phyloP scores from a whole-genome alignment of 345 rosid genomes.

The Cardamine chenopodiifolia region DNA sequence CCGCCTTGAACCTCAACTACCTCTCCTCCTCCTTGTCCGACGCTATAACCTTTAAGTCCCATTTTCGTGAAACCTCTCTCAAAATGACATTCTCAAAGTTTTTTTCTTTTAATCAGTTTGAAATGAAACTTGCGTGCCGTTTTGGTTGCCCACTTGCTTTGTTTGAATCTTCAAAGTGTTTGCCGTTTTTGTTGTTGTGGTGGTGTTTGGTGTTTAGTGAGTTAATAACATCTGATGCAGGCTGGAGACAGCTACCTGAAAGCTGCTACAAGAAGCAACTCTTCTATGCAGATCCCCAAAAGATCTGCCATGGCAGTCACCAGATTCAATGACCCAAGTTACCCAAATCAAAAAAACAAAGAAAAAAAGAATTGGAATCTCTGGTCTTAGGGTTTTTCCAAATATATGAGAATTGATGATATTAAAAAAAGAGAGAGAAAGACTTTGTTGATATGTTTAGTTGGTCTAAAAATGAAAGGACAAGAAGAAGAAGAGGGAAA shows the following conservation, averaged over 20 bases:
- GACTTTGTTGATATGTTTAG: conserved; percentile 16
- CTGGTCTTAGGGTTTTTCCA: conserved; percentile 30
- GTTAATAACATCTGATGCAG: conserved; percentile 43
- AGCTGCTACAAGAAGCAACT: conserved; percentile 42
- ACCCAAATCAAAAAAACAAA: conserved; percentile 34
- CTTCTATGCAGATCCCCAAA: conserved; percentile 57
- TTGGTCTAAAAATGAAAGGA: conserved; percentile 35
- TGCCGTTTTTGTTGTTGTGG: conserved; percentile 40
- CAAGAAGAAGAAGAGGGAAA: background rate
- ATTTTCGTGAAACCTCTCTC: conserved; percentile 33
- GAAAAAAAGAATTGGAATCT: conserved; percentile 29
- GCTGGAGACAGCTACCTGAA: conserved; percentile 46
- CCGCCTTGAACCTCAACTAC: conserved; percentile 81
- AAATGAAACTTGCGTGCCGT: conserved; percentile 34
- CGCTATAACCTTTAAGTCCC: conserved; percentile 50
- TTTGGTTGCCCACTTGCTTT: conserved; percentile 15
- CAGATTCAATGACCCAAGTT: conserved; percentile 48
- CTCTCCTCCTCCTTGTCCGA: conserved; percentile 53
- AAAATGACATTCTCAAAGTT: conserved; percentile 25
- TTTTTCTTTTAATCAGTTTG: conserved; percentile 9
- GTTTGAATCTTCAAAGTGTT: conserved; percentile 35
- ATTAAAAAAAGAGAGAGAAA: conserved; percentile 13
- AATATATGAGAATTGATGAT: conserved; percentile 18
- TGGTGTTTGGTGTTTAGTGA: conserved; percentile 40
- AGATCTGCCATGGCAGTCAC: conserved; percentile 50